phyloP scores from a whole-genome alignment of 257 asterid species.

The Solanum ossicruentum region DNA sequence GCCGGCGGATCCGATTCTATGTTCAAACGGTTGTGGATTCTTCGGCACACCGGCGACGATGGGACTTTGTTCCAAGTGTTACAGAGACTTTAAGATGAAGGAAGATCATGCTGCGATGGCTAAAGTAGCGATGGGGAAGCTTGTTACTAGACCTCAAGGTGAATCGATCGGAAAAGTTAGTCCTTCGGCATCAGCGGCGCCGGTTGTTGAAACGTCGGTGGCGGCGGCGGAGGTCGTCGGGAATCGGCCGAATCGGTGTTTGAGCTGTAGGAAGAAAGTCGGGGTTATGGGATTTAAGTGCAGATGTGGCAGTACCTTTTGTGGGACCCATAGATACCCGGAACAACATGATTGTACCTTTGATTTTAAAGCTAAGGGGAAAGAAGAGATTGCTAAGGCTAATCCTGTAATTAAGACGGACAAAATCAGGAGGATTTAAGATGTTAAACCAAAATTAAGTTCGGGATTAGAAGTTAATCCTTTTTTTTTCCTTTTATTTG shows the following conservation, averaged over 20 bases:
- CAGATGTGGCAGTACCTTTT: slow-evolving; percentile 36
- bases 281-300: slow-evolving; percentile 34
- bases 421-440: slow-evolving; percentile 19
- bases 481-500: background rate
- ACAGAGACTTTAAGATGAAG: slow-evolving; percentile 14
- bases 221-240: background rate
- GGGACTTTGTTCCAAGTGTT: slow-evolving; percentile 37
- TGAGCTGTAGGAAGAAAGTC: slow-evolving; percentile 25
- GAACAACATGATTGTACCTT: slow-evolving; percentile 34
- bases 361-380: slow-evolving; percentile 26
- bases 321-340: slow-evolving; percentile 39
- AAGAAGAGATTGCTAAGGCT: slow-evolving; percentile 22
- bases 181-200: background rate
- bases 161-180: background rate
- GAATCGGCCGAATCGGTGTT: slow-evolving; percentile 12
- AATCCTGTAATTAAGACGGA: slow-evolving; percentile 39
- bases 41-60: slow-evolving; percentile 35
- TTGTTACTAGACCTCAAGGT: background rate
- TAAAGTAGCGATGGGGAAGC: slow-evolving; percentile 22
- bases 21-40: slow-evolving; percentile 38
- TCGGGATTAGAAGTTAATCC: background rate
- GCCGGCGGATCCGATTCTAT: slow-evolving; percentile 21
- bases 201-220: background rate
- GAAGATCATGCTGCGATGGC: slow-evolving; percentile 21
- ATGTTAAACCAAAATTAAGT: background rate